These are phyloP conservation scores for Boeremia lycopersici DNA, from an alignment of 2,329 filamentous ascomycete genomes.

Conservation along the genomic window DNA sequence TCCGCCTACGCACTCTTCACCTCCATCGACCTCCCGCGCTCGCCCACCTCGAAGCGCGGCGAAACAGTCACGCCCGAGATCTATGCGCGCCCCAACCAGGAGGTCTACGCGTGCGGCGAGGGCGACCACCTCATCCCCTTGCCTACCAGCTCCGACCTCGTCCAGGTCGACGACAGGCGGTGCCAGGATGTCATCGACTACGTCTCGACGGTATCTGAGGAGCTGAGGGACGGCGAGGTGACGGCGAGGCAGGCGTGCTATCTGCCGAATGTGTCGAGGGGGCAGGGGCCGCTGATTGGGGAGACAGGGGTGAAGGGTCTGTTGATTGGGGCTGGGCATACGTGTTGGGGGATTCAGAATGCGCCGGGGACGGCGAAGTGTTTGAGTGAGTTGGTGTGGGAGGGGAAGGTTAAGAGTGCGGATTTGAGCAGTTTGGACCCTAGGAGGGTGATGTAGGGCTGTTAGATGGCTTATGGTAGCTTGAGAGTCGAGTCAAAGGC, in stretches of 20 bases:
- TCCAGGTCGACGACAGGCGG: constrained; percentile 73
- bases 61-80: constrained; percentile 83
- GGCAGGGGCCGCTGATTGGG: constrained; percentile 78
- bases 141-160: constrained; percentile 75
- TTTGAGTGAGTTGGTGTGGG: constrained; percentile 55
- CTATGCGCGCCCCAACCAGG: constrained; percentile 85
- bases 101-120: constrained; percentile 94
- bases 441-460: constrained; percentile 26
- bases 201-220: constrained; percentile 64
- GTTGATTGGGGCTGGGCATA: constrained; percentile 86
- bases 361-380: constrained; percentile 73
- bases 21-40: constrained; percentile 74
- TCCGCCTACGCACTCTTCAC: constrained; percentile 84
- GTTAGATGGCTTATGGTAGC: too few relatives aligned
- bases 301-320: constrained; percentile 74
- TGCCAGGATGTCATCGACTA: constrained; percentile 89
- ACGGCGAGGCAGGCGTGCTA: constrained; percentile 89
- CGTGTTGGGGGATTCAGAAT: constrained; percentile 98
- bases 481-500: too few relatives aligned
- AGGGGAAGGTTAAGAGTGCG: constrained; percentile 51
- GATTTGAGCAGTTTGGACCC: constrained; percentile 51
- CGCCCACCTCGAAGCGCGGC: constrained; percentile 31
- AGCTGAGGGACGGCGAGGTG: constrained; percentile 59
- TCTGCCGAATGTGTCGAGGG: constrained; percentile 72
- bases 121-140: constrained; percentile 78